A percentile compares a stretch with the other conserved stretches of the same genome.
These are phyloP conservation scores for Microcyclospora tardicrescens DNA, from an alignment of 2,329 filamentous ascomycete genomes.

Conservation along the genomic window DNA sequence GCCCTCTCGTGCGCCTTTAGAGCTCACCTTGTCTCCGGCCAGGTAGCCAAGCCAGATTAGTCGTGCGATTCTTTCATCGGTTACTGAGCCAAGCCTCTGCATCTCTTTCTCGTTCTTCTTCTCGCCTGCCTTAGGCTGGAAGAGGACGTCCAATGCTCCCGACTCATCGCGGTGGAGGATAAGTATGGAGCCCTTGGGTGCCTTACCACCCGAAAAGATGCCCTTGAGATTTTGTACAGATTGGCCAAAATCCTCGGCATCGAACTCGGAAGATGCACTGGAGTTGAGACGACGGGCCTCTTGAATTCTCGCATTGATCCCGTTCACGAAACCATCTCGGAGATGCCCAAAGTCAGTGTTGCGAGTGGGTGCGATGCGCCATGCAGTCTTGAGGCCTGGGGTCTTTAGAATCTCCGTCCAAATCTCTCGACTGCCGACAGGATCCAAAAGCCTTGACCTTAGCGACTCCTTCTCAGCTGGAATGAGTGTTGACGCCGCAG, in stretches of 20 bases:
- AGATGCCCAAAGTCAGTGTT: slow-evolving; percentile 92
- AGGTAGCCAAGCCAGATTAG: slow-evolving; percentile 85
- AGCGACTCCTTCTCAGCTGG: slow-evolving; percentile 67
- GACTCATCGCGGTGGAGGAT: slow-evolving; percentile 53
- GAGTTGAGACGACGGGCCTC: slow-evolving; percentile 33
- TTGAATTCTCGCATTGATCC: slow-evolving; percentile 61
- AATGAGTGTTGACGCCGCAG: slow-evolving; percentile 69
- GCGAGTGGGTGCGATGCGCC: slow-evolving; percentile 78
- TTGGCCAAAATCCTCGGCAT: slow-evolving; percentile 63
- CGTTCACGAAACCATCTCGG: slow-evolving; percentile 79
- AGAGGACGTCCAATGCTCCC: slow-evolving; percentile 56
- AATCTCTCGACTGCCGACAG: slow-evolving; percentile 52
- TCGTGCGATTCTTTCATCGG: slow-evolving; percentile 67
- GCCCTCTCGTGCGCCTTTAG: slow-evolving; percentile 64
- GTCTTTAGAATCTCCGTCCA: slow-evolving; percentile 61
- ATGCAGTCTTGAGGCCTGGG: slow-evolving; percentile 57
- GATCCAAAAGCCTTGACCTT: slow-evolving; percentile 55
- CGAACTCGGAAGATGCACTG: slow-evolving; percentile 36
- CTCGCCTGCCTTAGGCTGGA: slow-evolving; percentile 38
- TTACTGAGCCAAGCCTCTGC: slow-evolving; percentile 55
- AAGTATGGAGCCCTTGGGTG: slow-evolving; percentile 69
- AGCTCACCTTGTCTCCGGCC: slow-evolving; percentile 73
- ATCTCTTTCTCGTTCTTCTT: slow-evolving; percentile 24
- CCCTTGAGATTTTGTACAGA: slow-evolving; percentile 66
- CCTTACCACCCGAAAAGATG: slow-evolving; percentile 64